Evolutionary conservation across 1,284 basidiomycete species (phyloP).

Genomic region (Anthracocystis panici-leucophaei): DNA sequence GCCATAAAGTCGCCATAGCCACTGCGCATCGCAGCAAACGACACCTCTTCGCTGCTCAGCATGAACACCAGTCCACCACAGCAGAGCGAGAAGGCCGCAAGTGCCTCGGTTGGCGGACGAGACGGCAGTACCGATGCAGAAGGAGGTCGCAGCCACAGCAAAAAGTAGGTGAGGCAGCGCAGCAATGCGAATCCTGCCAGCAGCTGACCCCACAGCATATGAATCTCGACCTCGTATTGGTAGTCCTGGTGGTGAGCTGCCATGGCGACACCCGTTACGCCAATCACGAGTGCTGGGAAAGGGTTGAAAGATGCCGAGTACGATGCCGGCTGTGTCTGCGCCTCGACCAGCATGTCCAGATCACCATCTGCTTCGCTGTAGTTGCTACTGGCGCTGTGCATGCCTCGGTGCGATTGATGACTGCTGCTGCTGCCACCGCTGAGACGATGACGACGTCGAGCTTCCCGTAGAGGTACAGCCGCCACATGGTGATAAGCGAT

Average conservation of each 20-base stretch:
- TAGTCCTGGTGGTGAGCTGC: constrained; percentile 92
- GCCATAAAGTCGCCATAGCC: constrained; percentile 82
- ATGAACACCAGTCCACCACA: constrained; percentile 92
- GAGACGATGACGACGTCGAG: constrained; percentile 11
- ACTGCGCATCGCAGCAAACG: constrained; percentile 89
- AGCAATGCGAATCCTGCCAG: constrained; percentile 83
- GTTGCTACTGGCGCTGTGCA: neutral
- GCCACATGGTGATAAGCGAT: constrained; percentile 39
- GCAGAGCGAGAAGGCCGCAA: constrained; percentile 87
- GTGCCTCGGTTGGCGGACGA: constrained; percentile 91
- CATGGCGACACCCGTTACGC: constrained; percentile 94
- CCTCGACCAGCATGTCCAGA: constrained; percentile 38
- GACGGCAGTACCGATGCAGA: constrained; percentile 77
- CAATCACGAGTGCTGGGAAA: constrained; percentile 83
- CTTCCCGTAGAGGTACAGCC: constrained; percentile 28
- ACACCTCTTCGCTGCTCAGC: constrained; percentile 89
- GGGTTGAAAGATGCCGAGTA: constrained; percentile 90
- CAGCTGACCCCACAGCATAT: constrained; percentile 90
- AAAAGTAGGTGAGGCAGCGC: constrained; percentile 89
- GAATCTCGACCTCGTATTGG: constrained; percentile 84
- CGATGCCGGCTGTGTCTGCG: constrained; percentile 58
- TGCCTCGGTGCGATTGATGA: neutral
- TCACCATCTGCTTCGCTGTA: constrained; percentile 19
- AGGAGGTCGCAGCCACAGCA: constrained; percentile 83
- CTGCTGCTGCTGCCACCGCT: neutral